Conservation (phyloP, 192 early-diverging fungal genomes). For the Coemansia sp. region DNA sequence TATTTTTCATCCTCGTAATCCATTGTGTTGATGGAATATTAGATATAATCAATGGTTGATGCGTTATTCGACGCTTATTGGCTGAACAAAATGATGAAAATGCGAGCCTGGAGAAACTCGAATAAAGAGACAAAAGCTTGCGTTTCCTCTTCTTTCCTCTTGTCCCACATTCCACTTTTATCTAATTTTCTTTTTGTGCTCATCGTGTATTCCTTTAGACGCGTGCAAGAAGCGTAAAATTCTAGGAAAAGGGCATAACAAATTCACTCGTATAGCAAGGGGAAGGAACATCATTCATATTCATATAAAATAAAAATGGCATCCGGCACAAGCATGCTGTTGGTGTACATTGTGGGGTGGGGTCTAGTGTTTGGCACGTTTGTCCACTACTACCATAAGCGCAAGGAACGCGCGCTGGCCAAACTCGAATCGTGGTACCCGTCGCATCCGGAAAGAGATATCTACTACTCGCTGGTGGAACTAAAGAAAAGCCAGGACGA, state of each 20-base stretch:
- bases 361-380: conserved; percentile 58
- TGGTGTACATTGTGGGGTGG: conserved; percentile 57
- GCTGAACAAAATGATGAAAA: not conserved
- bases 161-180: conserved; percentile 1
- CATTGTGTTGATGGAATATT: not conserved
- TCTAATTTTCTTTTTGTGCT: not conserved
- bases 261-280: not conserved
- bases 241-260: too few species aligned
- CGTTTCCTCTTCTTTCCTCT: not conserved
- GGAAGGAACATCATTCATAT: not conserved
- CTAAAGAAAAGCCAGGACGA: conserved; percentile 53
- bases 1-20: not conserved
- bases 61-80: conserved; percentile 13
- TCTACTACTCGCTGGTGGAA: conserved; percentile 66
- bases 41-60: not conserved
- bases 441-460: conserved; percentile 59
- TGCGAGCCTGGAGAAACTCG: not conserved
- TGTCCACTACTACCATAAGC: conserved; percentile 58
- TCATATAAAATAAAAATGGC: conserved; percentile 34
- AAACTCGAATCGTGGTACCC: conserved; percentile 72
- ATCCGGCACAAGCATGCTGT: conserved; percentile 52
- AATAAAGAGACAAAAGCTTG: not conserved
- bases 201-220: not conserved
- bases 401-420: conserved; percentile 48
- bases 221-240: not conserved